Evolutionary conservation across 768 basidiomycete genomes (phyloP).

Genomic region (Leccinum boreale): DNA sequence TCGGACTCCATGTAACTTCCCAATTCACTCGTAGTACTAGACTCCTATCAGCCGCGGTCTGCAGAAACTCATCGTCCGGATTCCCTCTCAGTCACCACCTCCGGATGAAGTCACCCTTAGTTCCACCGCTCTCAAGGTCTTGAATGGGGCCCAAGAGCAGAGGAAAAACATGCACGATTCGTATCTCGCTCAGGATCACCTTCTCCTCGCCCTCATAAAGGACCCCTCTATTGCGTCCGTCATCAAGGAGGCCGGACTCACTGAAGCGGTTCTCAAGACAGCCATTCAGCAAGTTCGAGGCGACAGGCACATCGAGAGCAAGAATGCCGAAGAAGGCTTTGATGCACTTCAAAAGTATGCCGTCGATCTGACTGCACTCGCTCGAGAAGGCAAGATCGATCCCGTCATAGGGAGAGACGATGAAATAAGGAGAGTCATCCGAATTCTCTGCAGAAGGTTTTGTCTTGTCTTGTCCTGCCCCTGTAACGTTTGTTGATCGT

Average conservation of each 20-base stretch:
- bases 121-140: conserved; percentile 52
- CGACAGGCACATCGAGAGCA: conserved; percentile 80
- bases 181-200: conserved; percentile 91
- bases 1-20: background rate
- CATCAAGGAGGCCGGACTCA: conserved; percentile 74
- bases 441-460: conserved; percentile 80
- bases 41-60: conserved; percentile 62
- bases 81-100: conserved; percentile 81
- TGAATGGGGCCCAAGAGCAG: conserved; percentile 71
- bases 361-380: conserved; percentile 79
- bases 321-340: conserved; percentile 86
- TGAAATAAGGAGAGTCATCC: conserved; percentile 81
- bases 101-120: conserved; percentile 77
- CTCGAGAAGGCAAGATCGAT: conserved; percentile 92
- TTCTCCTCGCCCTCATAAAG: conserved; percentile 81
- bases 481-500: conserved; percentile 7
- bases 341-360: conserved; percentile 91
- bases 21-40: conserved; percentile 30
- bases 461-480: background rate
- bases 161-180: conserved; percentile 87
- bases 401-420: conserved; percentile 93
- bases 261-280: conserved; percentile 67
- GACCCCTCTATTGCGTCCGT: conserved; percentile 63
- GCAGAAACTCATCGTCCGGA: conserved; percentile 72
- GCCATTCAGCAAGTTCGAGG: conserved; percentile 80